Percentiles rank a stretch among this genome's conserved stretches.
Evolutionary conservation across 163 green algal genomes (phyloP).

Genomic region (Chlorella variabilis): DNA sequence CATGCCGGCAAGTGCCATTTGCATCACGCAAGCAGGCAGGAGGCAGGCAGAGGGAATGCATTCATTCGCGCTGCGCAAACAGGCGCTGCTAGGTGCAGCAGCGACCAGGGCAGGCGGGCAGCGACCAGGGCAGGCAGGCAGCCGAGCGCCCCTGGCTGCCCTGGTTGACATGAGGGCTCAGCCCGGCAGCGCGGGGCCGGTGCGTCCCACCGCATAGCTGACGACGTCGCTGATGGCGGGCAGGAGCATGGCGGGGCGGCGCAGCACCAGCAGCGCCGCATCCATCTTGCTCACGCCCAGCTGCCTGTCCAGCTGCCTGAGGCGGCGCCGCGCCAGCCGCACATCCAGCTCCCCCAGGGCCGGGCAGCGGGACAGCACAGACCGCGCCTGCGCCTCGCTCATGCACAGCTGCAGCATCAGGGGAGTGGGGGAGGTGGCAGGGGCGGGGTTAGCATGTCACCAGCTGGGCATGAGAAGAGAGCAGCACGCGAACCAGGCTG

Average conservation of each 20-base stretch:
- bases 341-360: slow-evolving; percentile 13
- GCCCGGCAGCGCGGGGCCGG: too few relatives aligned
- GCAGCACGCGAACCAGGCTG: neutral
- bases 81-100: too few relatives aligned
- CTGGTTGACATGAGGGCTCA: too few relatives aligned
- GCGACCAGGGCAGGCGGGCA: too few relatives aligned
- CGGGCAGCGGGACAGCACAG: slow-evolving; percentile 13
- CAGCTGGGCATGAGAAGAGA: too few relatives aligned
- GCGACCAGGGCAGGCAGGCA: too few relatives aligned
- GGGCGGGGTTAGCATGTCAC: neutral
- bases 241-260: slow-evolving; percentile 11
- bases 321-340: neutral
- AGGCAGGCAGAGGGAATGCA: too few relatives aligned
- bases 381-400: slow-evolving; percentile 15
- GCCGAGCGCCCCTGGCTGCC: too few relatives aligned
- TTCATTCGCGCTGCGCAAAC: too few relatives aligned
- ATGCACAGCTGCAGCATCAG: slow-evolving; percentile 11
- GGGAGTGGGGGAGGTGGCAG: neutral
- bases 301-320: neutral
- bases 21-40: too few relatives aligned
- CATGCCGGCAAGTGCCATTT: too few relatives aligned
- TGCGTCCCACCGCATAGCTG: neutral
- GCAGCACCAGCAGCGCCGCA: slow-evolving; percentile 18
- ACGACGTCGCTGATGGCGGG: neutral
- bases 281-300: slow-evolving; percentile 8